Base-by-base conservation (phyloP, 2,329 filamentous ascomycete genomes). In the Xylariaceae sp. region DNA sequence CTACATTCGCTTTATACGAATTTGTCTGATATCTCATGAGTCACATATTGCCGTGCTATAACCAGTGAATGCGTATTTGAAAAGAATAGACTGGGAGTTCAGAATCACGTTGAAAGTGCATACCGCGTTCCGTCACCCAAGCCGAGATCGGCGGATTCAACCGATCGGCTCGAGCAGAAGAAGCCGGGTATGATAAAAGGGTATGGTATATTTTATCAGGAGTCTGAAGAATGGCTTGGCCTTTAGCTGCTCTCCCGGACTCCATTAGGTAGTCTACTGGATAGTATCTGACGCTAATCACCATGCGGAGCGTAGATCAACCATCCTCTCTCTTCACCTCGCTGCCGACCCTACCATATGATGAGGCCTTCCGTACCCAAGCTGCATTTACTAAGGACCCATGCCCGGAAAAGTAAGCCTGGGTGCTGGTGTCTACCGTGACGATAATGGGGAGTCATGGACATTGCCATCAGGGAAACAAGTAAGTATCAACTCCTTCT, bases 401-500 rank as follows among this genome's bases (percentile, higher is more conserved):
- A 8, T 41, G 13, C 35, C 50, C 50, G 20, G 42, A 42, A 50
- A 50, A 15, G 47, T 50, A 18, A 43, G 29, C 29, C 30, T 50
- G 15, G 18, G 47, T 7, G 20, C 44, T 27, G 73, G 73, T n/a
- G 65, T 71, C n/a, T 76, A 76, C 55, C 68, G 72, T 44, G 69
- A 73, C 32, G 66, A 75, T 37, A 60, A 70, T 2, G 71, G 64
- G 6, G 57, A 63, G 45, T 67, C 72, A 8, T 76, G 73, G 73
- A 64, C 70, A 8, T 51, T 76, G 42, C 70, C 71, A 16, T 64
- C 64, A 20, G 72, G 75, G 11, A 60, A 60, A 54, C 55, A 70
- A 59, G 70, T 68, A 56, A 43, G 49, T 42, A 23, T 45, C 39
- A 8, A n/a, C 11, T 27, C 36, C 9, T 39, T n/a, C 6, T 15